These are phyloP conservation scores for Parathielavia hyrcaniae DNA, from an alignment of 495 filamentous ascomycete genomes.

Conservation along the genomic window DNA sequence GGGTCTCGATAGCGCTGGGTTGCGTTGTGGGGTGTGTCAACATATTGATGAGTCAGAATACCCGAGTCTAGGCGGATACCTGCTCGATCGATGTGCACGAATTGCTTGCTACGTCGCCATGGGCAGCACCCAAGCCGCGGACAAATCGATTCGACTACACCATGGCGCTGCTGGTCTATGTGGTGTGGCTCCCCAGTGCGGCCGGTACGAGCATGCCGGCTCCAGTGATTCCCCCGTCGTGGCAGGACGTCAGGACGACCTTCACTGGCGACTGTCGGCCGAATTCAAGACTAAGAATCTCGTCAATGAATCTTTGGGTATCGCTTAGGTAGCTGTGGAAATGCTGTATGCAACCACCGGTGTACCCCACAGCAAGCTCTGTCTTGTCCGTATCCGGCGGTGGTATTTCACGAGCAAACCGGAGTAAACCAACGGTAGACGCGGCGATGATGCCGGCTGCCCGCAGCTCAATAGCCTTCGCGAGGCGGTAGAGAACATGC, in stretches of 20 bases:
- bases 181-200: constrained; percentile 26
- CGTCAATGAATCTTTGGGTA: constrained; percentile 61
- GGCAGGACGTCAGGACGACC: constrained; percentile 61
- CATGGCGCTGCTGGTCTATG: background rate
- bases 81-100: background rate
- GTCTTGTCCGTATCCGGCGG: constrained; percentile 8
- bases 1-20: background rate
- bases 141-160: background rate
- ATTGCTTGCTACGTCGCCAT: no score
- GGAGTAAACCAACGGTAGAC: constrained; percentile 61
- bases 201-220: constrained; percentile 67
- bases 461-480: constrained; percentile 57
- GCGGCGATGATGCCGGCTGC: constrained; percentile 69
- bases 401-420: constrained; percentile 58
- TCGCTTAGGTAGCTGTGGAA: constrained; percentile 67
- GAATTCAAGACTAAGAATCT: constrained; percentile 54
- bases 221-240: constrained; percentile 70
- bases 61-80: background rate
- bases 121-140: background rate
- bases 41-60: background rate
- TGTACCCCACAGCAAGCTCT: constrained; percentile 69
- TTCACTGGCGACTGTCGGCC: constrained; percentile 49
- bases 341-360: constrained; percentile 69
- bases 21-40: background rate
- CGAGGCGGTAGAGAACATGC: constrained; percentile 52